Evolutionary conservation across 148 eudicot species (phyloP), one percentile per base, ranked within the genome.

Genomic region (Amaranthus cruentus): DNA sequence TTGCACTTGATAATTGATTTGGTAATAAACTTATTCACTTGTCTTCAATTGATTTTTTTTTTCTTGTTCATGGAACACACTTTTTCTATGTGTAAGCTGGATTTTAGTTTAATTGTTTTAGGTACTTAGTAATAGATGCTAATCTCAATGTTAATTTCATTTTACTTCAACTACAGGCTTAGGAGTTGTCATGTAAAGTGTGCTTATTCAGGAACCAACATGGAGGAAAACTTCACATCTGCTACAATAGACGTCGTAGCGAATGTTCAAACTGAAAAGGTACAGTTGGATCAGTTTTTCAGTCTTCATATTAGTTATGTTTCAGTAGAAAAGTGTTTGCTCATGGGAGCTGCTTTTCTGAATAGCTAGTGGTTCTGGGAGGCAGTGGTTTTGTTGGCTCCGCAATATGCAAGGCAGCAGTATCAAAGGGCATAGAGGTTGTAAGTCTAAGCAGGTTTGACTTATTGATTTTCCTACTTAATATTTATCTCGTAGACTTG

Each of bases 301-400:
- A 68, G 6, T 72, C 48, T 77, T 53, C 21, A 59, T 28, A 53
- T 54, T 55, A 47, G 28, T 56, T 64, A 51, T 44, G 47, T 75
- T 43, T 28, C 51, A 66, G 50, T n/a, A 68, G 44, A 57, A 47
- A 43, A 71, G 53, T 69, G 58, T 64, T 55, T 66, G 73, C 76
- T 70, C 52, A 67, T 61, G 55, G 72, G 69, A 49, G 54, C 57
- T 75, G 12, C 72, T 75, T 79, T 78, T 61, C 76, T 75, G 76
- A 76, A 81, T 89, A 95, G 98, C 80, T 95, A 80, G 97, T 95
- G 55, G 97, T 95, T 74, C 75, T 95, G 76, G 98, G 98, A 83
- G 98, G 98, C 84, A 91, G 83, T 70, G 98, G 98, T 69, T 95
- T 95, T 87, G 96, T 95, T 82, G 98, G 98, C 68, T 89, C 98